A percentile compares a stretch with the other conserved stretches of the same genome.
Conservation (phyloP, 2,329 filamentous ascomycete species). For the Orbilia brochopaga region DNA sequence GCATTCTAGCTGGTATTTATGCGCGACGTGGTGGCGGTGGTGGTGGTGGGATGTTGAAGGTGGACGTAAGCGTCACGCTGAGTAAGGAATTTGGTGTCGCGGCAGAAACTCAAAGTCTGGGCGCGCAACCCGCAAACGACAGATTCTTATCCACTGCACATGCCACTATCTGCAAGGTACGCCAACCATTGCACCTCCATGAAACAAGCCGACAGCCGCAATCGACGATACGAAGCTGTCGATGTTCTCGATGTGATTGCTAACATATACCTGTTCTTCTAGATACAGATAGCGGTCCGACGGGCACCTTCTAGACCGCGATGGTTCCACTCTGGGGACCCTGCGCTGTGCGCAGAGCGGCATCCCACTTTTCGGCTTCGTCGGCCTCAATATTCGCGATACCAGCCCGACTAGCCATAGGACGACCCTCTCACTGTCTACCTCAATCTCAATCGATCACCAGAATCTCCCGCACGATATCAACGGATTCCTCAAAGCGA, state of each 20-base stretch:
- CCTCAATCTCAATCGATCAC: not conserved
- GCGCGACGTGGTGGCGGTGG: no score
- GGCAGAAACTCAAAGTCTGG: not conserved
- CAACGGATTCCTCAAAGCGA: constrained; percentile 1
- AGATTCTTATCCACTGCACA: no score
- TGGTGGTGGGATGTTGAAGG: no score
- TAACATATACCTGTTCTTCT: no score
- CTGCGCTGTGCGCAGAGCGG: constrained; percentile 16
- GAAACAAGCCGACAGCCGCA: no score
- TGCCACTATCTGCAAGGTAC: no score
- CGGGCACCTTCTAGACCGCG: not conserved
- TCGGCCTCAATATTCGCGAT: constrained; percentile 7
- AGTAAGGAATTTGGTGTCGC: not conserved
- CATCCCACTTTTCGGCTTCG: not conserved
- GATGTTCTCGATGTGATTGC: no score
- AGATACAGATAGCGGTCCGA: not conserved
- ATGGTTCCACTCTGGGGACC: constrained; percentile 27
- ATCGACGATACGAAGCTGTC: no score
- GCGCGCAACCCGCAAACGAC: not conserved
- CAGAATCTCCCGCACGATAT: constrained; percentile 15
- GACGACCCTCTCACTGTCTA: constrained; percentile 6
- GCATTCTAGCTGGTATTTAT: no score
- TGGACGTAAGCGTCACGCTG: not conserved
- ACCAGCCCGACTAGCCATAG: constrained; percentile 8
- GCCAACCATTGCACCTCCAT: no score